Base-by-base conservation (phyloP, 768 basidiomycete species). In the Psilocybe tampanensis region DNA sequence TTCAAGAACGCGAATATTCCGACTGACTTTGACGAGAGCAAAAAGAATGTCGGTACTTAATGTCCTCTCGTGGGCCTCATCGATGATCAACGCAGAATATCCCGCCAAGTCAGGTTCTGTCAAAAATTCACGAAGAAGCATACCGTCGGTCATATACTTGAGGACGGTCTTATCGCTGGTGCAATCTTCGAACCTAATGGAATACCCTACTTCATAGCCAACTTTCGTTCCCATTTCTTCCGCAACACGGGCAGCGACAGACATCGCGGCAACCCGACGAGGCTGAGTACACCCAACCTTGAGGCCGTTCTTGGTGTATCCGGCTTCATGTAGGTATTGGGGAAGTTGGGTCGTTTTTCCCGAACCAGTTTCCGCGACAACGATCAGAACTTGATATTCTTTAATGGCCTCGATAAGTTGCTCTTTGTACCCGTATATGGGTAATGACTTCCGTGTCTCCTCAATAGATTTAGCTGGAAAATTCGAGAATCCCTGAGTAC, bases 111-210 rank as follows among this genome's bases (percentile, higher is more conserved):
- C 94, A 0, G 97, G 97, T 71, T 99, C 97, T 9, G 97, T 98
- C 67, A 99, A 75, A 73, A 98, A 98, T 72, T 98, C 95, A 66
- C 97, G 84, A 44, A 98, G 76, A 23, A 99, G 80, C 97, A 99
- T 98, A 32, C 97, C 97, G 68, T 99, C 97, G 43, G 97, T 99
- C 97, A 99, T 97, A 74, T 99, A 99, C 74, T 99, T 98, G 67
- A 99, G 80, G 43, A 95, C 90, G 3, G 97, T 99, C 79, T 97
- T 98, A 80, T 98, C 95, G 77, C 94, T 97, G 18, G 97, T 99
- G 72, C 95, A 97, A 72, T 99, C 97, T 74, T 99, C 97, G 75
- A 99, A 99, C 29, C 97, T 93, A 64, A 99, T 99, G 32, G 95
- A 96, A 73, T 99, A 99, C n/a, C 97, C 97, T 48, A 99, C 97